A percentile compares a stretch with the other conserved stretches of the same genome.
Conservation (phyloP, 805 yeast genomes). For the Candida sithepensis region DNA sequence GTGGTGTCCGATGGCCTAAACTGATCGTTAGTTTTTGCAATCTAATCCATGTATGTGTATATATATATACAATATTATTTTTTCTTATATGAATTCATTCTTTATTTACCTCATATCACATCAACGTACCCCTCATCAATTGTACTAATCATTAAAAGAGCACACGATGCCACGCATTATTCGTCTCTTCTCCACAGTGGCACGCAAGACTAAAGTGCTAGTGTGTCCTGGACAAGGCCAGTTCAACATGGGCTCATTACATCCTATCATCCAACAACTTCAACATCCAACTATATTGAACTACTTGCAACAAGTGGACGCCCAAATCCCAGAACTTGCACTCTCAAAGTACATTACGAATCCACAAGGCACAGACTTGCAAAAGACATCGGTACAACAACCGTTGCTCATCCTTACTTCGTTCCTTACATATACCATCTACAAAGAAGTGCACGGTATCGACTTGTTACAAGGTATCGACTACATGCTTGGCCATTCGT, state of each 20-base stretch:
- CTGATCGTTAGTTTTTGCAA: too few relatives aligned
- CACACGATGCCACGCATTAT: too few relatives aligned
- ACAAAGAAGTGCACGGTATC: slow-evolving; percentile 16
- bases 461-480: slow-evolving; percentile 21
- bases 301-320: background rate
- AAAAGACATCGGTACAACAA: slow-evolving; percentile 30
- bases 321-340: background rate
- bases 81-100: background rate
- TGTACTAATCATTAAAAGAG: too few relatives aligned
- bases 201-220: background rate
- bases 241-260: background rate
- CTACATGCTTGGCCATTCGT: slow-evolving; percentile 32
- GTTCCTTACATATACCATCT: slow-evolving; percentile 17
- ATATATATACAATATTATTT: too few relatives aligned
- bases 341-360: background rate
- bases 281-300: background rate
- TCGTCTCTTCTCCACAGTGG: too few relatives aligned
- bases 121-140: background rate
- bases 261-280: background rate
- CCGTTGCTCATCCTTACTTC: slow-evolving; percentile 29
- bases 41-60: too few relatives aligned
- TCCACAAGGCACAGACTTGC: slow-evolving; percentile 7
- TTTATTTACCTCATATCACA: background rate
- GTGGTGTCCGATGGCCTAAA: too few relatives aligned
- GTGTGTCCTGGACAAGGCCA: slow-evolving; percentile 3